Evolutionary conservation across 2,329 filamentous ascomycete species (phyloP).

Genomic region (Colletotrichum tropicicola): DNA sequence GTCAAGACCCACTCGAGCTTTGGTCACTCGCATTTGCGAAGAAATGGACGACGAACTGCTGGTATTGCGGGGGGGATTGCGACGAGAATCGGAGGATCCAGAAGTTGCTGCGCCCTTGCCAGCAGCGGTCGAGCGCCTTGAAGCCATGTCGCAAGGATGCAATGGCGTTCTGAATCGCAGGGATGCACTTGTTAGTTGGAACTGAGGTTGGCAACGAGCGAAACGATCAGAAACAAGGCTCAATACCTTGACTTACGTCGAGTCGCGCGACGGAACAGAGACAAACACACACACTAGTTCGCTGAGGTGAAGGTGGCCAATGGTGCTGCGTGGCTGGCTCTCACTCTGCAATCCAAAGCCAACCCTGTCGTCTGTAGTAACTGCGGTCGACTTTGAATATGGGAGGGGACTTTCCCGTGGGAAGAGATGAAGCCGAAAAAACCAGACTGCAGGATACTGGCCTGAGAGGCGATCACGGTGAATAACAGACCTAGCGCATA

Average conservation of each 20-base stretch:
- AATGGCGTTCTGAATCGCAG: not conserved
- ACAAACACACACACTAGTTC: no score
- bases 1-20: not conserved
- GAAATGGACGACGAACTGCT: not conserved
- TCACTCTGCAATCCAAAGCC: no score
- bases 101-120: not conserved
- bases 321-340: no score
- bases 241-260: not conserved
- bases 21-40: slow-evolving; percentile 2
- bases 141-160: slow-evolving; percentile 13
- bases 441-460: no score
- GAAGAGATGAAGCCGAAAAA: no score
- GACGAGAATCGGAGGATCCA: not conserved
- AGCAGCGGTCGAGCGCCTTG: not conserved
- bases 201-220: not conserved
- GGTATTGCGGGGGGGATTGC: slow-evolving; percentile 4
- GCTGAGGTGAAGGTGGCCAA: no score
- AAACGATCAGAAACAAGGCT: not conserved
- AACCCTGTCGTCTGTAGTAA: no score
- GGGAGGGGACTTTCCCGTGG: no score
- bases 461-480: not conserved
- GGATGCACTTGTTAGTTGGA: slow-evolving; percentile 6
- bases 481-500: slow-evolving; percentile 4
- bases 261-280: not conserved
- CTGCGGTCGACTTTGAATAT: no score